Percentiles rank a stretch among this genome's conserved stretches.
These are phyloP conservation scores for Collybiopsis luxurians DNA, from an alignment of 768 basidiomycete genomes.

Conservation along the genomic window DNA sequence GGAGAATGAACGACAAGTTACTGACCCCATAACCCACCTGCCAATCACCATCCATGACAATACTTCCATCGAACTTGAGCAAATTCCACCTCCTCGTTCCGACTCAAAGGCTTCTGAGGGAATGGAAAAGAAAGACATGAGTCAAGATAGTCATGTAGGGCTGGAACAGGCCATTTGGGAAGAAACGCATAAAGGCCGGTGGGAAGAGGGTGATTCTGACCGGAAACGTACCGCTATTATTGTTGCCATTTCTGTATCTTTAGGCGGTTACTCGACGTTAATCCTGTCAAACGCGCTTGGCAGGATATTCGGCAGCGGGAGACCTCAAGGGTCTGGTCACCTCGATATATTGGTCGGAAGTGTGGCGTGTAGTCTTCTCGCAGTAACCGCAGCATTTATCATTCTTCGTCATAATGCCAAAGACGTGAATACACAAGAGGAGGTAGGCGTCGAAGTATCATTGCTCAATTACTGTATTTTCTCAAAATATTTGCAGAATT, in stretches of 20 bases:
- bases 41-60: slow-evolving; percentile 12
- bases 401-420: neutral
- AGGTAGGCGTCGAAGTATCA: neutral
- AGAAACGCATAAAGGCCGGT: slow-evolving; percentile 28
- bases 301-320: neutral
- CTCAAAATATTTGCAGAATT: neutral
- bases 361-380: neutral
- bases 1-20: slow-evolving; percentile 8
- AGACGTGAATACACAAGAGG: neutral
- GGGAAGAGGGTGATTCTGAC: slow-evolving; percentile 30
- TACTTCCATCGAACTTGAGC: slow-evolving; percentile 10
- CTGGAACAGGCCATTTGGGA: slow-evolving; percentile 29
- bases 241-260: slow-evolving; percentile 6
- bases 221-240: slow-evolving; percentile 7
- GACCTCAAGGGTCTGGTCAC: neutral
- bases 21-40: slow-evolving; percentile 14
- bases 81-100: neutral
- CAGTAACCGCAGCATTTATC: neutral
- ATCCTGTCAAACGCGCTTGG: slow-evolving; percentile 6
- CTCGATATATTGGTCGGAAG: neutral
- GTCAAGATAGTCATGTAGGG: slow-evolving; percentile 15
- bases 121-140: neutral
- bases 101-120: slow-evolving; percentile 3
- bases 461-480: neutral
- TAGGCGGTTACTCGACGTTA: slow-evolving; percentile 6